Base-by-base conservation (phyloP, 2,329 filamentous ascomycete species). In the Ophiostoma sp. region DNA sequence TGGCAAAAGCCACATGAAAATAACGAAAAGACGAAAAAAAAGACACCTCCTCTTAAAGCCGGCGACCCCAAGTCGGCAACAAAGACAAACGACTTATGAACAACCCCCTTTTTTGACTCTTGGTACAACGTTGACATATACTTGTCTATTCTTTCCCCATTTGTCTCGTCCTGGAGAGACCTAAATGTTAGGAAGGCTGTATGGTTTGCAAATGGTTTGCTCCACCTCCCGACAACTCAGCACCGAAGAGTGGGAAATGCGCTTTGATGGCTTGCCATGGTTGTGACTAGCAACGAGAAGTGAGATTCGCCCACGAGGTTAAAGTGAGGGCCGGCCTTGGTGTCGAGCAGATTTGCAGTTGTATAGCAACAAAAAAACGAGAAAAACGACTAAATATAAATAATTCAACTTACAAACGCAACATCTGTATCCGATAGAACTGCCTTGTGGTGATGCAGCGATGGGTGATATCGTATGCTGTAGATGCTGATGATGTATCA, bases 311-410 rank as follows among this genome's bases (percentile, higher is more conserved):
- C 87, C 87, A 90, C 86, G 88, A 91, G 89, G 89, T 91, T 91
- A 90, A 91, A 91, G 89, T 89, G 85, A 89, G 86, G 85, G 84
- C 87, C 81, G 85, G 85, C 83, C 77, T 83, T 84, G 88, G 88
- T 88, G 89, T 91, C 85, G 89, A 91, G 89, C 85, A 85, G 83
- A 82, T 80, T 61, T 48, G 61, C 66, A 71, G 63, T 39, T 42
- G 55, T 63, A 72, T 69, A 75, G 71, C 74, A 73, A 63, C 74
- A 72, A 78, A 75, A 78, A 71, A 50, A 64, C 36, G 36, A 39
- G 31, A 55, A 72, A 55, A 59, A 70, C 48, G n/a, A 75, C 75
- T 73, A 72, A 77, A 72, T 39, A 70, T 48, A 72, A 57, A 70
- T 61, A 28, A 71, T 61, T 48, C 1, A 73, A 63, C 25, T 48